phyloP scores from a whole-genome alignment of 768 basidiomycete genomes.

The Lyophyllum semitale region DNA sequence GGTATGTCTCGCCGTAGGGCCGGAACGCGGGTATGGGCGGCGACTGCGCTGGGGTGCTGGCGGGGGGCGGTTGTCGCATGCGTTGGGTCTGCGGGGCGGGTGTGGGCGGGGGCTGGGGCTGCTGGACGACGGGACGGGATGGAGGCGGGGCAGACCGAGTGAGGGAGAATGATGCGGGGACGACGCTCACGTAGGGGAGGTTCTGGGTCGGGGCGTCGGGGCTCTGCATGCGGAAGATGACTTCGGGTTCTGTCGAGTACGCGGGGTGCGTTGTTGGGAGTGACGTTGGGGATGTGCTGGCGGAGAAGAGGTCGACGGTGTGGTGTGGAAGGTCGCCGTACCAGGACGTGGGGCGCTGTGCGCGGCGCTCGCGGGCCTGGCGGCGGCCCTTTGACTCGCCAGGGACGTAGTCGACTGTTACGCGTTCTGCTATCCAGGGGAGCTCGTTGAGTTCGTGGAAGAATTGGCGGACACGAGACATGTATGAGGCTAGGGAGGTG shows the following conservation, averaged over 20 bases:
- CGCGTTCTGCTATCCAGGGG: constrained; percentile 36
- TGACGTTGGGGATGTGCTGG: constrained; percentile 12
- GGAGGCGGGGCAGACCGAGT: not conserved
- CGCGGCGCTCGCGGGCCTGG: constrained; percentile 1
- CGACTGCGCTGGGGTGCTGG: not conserved
- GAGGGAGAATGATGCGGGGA: not conserved
- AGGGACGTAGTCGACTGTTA: constrained; percentile 34
- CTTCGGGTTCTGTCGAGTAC: not conserved
- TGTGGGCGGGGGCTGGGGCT: not conserved
- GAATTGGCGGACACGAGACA: constrained; percentile 30
- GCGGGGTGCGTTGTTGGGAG: constrained; percentile 1
- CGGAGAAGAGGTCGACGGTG: constrained; percentile 14
- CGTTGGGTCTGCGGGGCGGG: not conserved
- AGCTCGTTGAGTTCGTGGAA: constrained; percentile 32
- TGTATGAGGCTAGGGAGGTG: constrained; percentile 27
- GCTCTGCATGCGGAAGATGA: not conserved
- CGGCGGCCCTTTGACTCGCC: constrained; percentile 17
- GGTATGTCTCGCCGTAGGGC: constrained; percentile 8
- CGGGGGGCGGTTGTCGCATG: not conserved
- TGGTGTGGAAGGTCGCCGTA: constrained; percentile 9
- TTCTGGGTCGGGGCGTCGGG: not conserved
- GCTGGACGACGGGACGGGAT: not conserved
- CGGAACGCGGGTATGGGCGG: not conserved
- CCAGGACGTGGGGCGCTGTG: constrained; percentile 16
- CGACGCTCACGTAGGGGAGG: not conserved